phyloP scores from a whole-genome alignment of 768 basidiomycete genomes.

The Kwoniella pini region DNA sequence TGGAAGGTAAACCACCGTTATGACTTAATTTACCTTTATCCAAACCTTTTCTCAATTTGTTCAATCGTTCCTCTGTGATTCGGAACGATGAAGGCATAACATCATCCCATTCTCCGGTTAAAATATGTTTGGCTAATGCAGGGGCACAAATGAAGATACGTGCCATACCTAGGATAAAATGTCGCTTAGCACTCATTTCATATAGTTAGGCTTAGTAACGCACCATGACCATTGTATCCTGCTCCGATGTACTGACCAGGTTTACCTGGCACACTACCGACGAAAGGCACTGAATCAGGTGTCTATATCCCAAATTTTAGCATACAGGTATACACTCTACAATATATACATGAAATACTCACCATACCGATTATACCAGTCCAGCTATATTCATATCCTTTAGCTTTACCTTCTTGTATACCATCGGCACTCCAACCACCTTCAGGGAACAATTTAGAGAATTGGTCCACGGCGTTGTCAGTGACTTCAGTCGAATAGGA shows the following conservation, averaged over 20 bases:
- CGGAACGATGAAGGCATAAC: constrained; percentile 35
- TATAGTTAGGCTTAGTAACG: background rate
- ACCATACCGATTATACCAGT: constrained; percentile 48
- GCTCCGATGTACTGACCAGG: constrained; percentile 40
- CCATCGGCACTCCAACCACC: constrained; percentile 26
- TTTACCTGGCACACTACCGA: constrained; percentile 41
- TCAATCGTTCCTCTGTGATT: constrained; percentile 31
- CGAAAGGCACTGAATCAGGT: constrained; percentile 41
- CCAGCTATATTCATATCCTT: constrained; percentile 48
- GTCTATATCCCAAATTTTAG: no score
- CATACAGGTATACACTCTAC: background rate
- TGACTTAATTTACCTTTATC: constrained; percentile 21
- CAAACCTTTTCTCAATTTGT: constrained; percentile 15
- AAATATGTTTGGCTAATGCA: constrained; percentile 29
- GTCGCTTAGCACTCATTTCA: background rate
- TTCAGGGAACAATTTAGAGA: constrained; percentile 26
- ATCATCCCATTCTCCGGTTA: constrained; percentile 32
- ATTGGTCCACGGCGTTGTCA: constrained; percentile 24
- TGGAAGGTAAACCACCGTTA: constrained; percentile 7
- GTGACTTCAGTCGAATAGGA: constrained; percentile 16
- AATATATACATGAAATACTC: constrained; percentile 1
- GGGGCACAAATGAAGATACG: constrained; percentile 48
- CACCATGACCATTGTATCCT: constrained; percentile 39
- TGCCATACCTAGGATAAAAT: constrained; percentile 31
- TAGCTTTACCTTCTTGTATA: constrained; percentile 18